These are phyloP conservation scores for Logfia minima DNA, from an alignment of 129 eudicot genomes.

Conservation along the genomic window DNA sequence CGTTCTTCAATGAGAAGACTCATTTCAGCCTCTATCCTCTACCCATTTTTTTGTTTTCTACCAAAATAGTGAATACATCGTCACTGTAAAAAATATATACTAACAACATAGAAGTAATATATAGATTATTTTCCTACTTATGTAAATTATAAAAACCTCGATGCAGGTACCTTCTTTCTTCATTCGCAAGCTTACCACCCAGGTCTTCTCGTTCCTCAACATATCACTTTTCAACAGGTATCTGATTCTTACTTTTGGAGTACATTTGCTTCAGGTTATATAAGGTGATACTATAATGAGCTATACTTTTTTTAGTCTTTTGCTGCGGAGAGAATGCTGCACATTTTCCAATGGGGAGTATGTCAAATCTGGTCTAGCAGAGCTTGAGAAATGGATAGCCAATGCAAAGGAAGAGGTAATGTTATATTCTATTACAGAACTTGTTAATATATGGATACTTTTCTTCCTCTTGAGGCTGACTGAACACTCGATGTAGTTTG, in stretches of 20 bases:
- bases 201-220: slow-evolving; percentile 95
- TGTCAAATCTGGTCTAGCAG: slow-evolving; percentile 97
- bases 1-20: not conserved
- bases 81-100: no score
- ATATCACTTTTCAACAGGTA: slow-evolving; percentile 97
- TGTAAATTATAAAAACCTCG: slow-evolving; percentile 12
- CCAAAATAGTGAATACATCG: not conserved
- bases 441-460: not conserved
- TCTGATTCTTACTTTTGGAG: not conserved
- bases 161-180: slow-evolving; percentile 94
- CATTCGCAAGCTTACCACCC: slow-evolving; percentile 95
- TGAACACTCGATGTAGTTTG: slow-evolving; percentile 58
- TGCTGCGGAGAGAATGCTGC: slow-evolving; percentile 98
- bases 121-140: slow-evolving; percentile 6
- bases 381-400: slow-evolving; percentile 91
- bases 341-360: slow-evolving; percentile 97
- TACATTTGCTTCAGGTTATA: not conserved
- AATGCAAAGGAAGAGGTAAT: slow-evolving; percentile 87
- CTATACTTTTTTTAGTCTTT: slow-evolving; percentile 47
- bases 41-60: not conserved
- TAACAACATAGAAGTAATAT: not conserved
- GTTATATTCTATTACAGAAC: not conserved
- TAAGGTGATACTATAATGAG: slow-evolving; percentile 9
- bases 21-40: not conserved
- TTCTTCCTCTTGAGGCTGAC: slow-evolving; percentile 17